Evolutionary conservation across 2,329 filamentous ascomycete species (phyloP), one percentile per base, ranked within the genome.

Genomic region (Phaeosphaeria sp.): DNA sequence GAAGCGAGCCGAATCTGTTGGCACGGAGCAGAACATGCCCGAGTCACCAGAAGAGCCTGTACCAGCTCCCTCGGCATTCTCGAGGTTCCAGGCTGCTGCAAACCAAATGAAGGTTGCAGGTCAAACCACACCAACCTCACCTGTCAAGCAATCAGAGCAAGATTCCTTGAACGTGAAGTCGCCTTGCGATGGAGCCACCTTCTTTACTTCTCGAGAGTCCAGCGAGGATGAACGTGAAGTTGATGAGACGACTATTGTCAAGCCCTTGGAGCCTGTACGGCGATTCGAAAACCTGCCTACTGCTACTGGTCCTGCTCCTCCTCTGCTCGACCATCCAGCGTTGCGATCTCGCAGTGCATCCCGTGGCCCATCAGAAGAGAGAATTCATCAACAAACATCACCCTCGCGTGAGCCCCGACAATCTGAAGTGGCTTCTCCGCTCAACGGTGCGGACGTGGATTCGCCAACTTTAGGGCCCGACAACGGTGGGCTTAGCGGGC

Each of bases 391-490:
- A 17, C 44, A 46, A 25, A 25, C 22, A 22, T 46, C 21, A 17
- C 44, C 44, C 2, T 46, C 44, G 25, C 44, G 44, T 17, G 44
- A 46, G 10, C 20, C 22, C 4, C 56, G 57, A 10, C 58, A 58
- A 11, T 49, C 66, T 54, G 60, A 64, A 17, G 7, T 55, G 17
- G 54, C 58, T 15, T 50, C 43, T 7, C 62, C 69, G 21, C 39
- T 59, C 1, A 63, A 68, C 21, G 69, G 67, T 33, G 54, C 58
- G 6, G 76, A 75, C n/a, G 52, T 79, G 20, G 92, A 96, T 68
- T 96, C 93, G 0, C 93, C 93, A 0, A 96, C 92, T 0, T 79
- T 97, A 6, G 90, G 90, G 1, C 89, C 90, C 0, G 81, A 81
- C 17, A 79, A 80, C 39, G 64, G 74, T 18, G 92, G 91, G 0